These are phyloP conservation scores for Yarrowia bubula DNA, from an alignment of 805 yeast species.

Conservation along the genomic window DNA sequence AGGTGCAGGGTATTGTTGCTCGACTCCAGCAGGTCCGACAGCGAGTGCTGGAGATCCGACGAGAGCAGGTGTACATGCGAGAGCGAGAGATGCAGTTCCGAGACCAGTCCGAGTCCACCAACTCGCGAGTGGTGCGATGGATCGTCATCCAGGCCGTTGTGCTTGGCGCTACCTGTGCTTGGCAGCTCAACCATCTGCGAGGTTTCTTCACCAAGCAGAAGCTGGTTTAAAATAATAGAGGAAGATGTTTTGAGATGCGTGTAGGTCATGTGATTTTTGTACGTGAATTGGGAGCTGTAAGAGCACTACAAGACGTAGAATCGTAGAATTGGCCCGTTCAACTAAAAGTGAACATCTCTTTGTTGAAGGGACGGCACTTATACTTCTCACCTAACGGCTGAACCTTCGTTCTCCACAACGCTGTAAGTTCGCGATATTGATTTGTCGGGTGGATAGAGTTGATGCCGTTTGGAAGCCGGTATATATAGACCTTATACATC, in stretches of 20 bases:
- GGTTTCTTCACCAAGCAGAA: slow-evolving; percentile 85
- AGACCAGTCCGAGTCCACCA: slow-evolving; percentile 72
- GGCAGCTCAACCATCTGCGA: slow-evolving; percentile 76
- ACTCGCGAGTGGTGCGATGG: slow-evolving; percentile 71
- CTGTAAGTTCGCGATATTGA: no score
- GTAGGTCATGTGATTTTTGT: no score
- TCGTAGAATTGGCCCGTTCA: no score
- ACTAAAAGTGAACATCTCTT: no score
- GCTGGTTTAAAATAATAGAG: slow-evolving; percentile 50
- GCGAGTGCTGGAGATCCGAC: slow-evolving; percentile 56
- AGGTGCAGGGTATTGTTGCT: slow-evolving; percentile 52
- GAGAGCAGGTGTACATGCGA: slow-evolving; percentile 63
- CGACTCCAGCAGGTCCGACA: slow-evolving; percentile 56
- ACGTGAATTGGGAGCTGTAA: no score
- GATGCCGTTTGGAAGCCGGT: no score
- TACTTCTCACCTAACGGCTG: no score
- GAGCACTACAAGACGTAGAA: no score
- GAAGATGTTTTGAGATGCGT: background rate
- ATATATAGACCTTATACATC: no score
- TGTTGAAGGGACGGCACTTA: no score
- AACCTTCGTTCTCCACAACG: no score
- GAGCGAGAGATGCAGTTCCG: slow-evolving; percentile 72
- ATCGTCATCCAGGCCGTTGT: slow-evolving; percentile 68
- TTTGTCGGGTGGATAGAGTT: no score
- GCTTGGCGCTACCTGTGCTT: slow-evolving; percentile 63